These are phyloP conservation scores for Schizosaccharomyces japonicus DNA, from an alignment of 805 yeast genomes.

Conservation along the genomic window DNA sequence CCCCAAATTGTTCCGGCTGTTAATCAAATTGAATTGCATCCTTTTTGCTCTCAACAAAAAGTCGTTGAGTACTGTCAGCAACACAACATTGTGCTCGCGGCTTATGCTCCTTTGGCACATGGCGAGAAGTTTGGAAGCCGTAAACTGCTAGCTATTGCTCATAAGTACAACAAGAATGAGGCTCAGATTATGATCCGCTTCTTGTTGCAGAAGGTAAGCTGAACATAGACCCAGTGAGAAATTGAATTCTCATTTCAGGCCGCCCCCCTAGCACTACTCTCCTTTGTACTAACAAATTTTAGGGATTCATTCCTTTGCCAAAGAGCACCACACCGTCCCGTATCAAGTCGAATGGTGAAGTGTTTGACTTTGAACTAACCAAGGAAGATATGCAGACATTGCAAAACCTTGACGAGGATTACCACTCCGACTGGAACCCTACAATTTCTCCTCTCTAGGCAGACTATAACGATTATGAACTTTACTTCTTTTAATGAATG, in stretches of 20 bases:
- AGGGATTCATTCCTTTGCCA: constrained; percentile 37
- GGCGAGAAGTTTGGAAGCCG: constrained; percentile 15
- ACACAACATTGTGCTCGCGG: constrained; percentile 38
- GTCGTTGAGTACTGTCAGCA: constrained; percentile 35
- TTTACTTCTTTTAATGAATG: no score
- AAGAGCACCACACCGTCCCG: constrained; percentile 34
- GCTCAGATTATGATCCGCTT: constrained; percentile 50
- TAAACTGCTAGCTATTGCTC: constrained; percentile 21
- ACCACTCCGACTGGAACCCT: constrained; percentile 2
- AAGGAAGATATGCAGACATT: constrained; percentile 4
- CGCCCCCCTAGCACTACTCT: neutral
- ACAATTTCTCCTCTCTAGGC: neutral
- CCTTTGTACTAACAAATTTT: no score
- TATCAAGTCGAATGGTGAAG: constrained; percentile 30
- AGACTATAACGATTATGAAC: no score
- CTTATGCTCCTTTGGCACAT: constrained; percentile 56
- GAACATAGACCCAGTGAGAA: neutral
- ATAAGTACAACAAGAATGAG: constrained; percentile 25
- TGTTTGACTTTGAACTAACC: constrained; percentile 22
- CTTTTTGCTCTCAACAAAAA: constrained; percentile 50
- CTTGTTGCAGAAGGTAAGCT: constrained; percentile 25
- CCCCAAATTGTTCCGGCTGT: constrained; percentile 37
- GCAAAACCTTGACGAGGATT: neutral
- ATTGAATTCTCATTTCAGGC: neutral
- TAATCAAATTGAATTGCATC: constrained; percentile 65